Evolutionary conservation across 768 basidiomycete species (phyloP).

Genomic region (Pholiota molesta): DNA sequence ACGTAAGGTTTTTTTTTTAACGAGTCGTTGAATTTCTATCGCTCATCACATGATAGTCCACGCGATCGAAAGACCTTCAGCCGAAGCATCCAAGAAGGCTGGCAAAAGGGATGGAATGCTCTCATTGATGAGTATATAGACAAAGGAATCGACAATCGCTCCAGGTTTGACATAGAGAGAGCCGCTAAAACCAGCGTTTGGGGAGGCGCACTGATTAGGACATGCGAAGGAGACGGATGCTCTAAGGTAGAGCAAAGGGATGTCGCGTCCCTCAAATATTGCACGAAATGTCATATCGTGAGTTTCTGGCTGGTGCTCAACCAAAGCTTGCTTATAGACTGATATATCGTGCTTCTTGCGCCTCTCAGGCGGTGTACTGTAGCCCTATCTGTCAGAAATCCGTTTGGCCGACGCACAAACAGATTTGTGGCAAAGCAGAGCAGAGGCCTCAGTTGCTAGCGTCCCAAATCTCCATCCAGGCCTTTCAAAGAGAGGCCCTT

Average conservation of each 20-base stretch:
- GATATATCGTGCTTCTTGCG: too few relatives aligned
- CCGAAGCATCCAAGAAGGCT: background rate
- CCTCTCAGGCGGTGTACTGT: background rate
- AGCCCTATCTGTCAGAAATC: background rate
- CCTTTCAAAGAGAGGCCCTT: background rate
- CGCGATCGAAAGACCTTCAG: background rate
- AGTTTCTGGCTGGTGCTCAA: background rate
- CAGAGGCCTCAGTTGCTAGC: background rate
- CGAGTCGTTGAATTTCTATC: background rate
- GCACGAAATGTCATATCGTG: background rate
- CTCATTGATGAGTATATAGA: background rate
- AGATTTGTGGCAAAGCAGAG: background rate
- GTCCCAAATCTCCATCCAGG: background rate
- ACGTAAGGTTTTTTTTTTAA: background rate
- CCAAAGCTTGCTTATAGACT: too few relatives aligned
- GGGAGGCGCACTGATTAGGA: background rate
- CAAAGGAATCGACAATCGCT: background rate
- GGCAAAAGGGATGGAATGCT: background rate
- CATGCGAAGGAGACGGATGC: background rate
- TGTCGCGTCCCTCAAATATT: background rate
- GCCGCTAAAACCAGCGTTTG: background rate
- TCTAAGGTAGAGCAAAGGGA: background rate
- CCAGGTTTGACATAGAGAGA: background rate
- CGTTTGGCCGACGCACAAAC: background rate
- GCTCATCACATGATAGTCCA: background rate